Evolutionary conservation across 1,139 yeast genomes (phyloP).

Genomic region (Magnusiomyces ingens): DNA sequence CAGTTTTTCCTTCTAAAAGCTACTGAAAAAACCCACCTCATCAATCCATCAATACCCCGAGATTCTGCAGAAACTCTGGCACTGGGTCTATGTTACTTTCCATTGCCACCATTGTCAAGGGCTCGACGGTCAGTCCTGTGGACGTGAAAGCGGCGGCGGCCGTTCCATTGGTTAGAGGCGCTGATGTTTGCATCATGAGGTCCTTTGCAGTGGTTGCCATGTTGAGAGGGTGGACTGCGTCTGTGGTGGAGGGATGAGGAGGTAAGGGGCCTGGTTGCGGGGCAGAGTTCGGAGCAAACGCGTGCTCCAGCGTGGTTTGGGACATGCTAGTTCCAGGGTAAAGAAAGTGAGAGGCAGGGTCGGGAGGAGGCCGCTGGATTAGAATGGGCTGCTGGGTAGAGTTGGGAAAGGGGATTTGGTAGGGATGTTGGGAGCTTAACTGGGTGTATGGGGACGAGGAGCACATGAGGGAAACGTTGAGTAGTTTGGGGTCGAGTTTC

Average conservation of each 20-base stretch:
- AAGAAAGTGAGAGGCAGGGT: background rate
- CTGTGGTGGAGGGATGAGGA: background rate
- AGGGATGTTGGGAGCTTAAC: constrained; percentile 10
- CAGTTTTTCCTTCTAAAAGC: too few relatives aligned
- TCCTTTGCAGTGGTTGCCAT: background rate
- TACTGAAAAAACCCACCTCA: too few relatives aligned
- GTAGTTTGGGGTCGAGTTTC: too few relatives aligned
- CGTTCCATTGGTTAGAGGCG: background rate
- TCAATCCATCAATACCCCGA: constrained; percentile 8
- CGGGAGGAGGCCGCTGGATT: background rate
- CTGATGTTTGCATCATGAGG: background rate
- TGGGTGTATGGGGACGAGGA: background rate
- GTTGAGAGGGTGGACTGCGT: background rate
- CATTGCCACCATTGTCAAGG: background rate
- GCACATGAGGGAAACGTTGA: background rate
- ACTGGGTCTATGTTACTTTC: background rate
- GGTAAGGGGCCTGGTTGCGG: background rate
- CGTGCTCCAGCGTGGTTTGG: too few relatives aligned
- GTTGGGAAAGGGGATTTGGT: constrained; percentile 15
- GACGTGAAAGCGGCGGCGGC: background rate
- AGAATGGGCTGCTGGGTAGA: background rate
- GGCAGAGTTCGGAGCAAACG: background rate
- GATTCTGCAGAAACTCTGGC: constrained; percentile 12
- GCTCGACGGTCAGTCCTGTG: background rate
- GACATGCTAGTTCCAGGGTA: too few relatives aligned